Evolutionary conservation across 495 filamentous ascomycete species (phyloP), one percentile per base, ranked within the genome.

Genomic region (Penicillium bialowiezense): DNA sequence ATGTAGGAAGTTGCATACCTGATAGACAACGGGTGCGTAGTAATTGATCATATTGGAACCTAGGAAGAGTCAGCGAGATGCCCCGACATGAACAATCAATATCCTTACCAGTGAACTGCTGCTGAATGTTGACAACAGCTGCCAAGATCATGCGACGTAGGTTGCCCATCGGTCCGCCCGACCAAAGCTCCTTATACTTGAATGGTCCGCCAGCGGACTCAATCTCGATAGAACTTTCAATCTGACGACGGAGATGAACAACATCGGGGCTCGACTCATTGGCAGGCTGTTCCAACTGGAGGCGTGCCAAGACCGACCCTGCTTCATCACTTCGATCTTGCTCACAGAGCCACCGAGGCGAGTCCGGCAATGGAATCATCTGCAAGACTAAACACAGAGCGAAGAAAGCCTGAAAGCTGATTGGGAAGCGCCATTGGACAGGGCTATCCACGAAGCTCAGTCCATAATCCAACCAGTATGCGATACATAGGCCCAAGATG

Each of bases 311-410:
- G 1, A 77, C 70, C 4, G 77, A 59, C 5, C 68, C 63, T 0
- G 78, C 78, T 52, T 81, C 76, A 14, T 78, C 72, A 42, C 74
- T 58, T 1, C 75, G 66, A 37, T 74, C 77, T 41, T 79, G 70
- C 18, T 74, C 69, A 23, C 75, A 70, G 20, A 80, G 67, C 77
- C 78, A 81, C 41, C 76, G 65, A 47, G 83, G 71, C 34, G 77
- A 78, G 58, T 84, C 88, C 5, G 86, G 88, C 1, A 90, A 73
- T 49, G 78, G 78, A 12, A 70, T 60, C 68, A 87, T 84, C 28
- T 79, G 74, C 26, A 78, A 48, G 31, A 78, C 72, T 52, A 83
- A 62, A 34, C 74, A 64, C 50, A 82, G 52, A 21, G 80, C 77
- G 59, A 84, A 82, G 50, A 84, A 58, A 48, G 78, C 76, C 50